These are phyloP conservation scores for Scleroderma citrinum DNA, from an alignment of 768 basidiomycete genomes.

Conservation along the genomic window DNA sequence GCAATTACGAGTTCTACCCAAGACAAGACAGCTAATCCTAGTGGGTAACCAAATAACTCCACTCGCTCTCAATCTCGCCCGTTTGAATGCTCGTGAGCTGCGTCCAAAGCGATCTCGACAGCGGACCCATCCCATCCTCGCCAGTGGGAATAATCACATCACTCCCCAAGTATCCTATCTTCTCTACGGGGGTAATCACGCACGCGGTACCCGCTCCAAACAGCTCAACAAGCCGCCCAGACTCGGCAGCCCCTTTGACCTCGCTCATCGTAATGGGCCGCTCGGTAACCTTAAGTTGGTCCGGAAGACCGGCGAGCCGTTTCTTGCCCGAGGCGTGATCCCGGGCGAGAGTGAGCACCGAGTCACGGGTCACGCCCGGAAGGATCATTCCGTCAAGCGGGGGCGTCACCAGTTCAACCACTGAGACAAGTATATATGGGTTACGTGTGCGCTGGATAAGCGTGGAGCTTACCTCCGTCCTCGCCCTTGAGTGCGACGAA, in stretches of 20 bases:
- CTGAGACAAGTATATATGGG: conserved; percentile 19
- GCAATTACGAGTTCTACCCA: too few species aligned
- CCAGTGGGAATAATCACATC: conserved; percentile 54
- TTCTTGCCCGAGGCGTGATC: conserved; percentile 48
- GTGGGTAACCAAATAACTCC: conserved; percentile 56
- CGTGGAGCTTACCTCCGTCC: conserved; percentile 62
- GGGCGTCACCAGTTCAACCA: conserved; percentile 57
- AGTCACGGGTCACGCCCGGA: conserved; percentile 65
- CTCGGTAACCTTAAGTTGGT: conserved; percentile 56
- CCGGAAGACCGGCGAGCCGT: conserved; percentile 45
- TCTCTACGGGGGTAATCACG: conserved; percentile 42
- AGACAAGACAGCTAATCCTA: too few species aligned
- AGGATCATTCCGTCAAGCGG: conserved; percentile 62
- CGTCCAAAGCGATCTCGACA: conserved; percentile 43
- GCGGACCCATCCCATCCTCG: conserved; percentile 70
- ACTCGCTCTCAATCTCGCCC: conserved; percentile 69
- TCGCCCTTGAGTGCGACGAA: conserved; percentile 73
- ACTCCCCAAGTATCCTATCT: conserved; percentile 52
- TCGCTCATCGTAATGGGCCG: conserved; percentile 73
- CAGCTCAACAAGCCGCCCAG: conserved; percentile 42
- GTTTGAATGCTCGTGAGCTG: conserved; percentile 62
- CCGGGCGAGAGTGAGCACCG: conserved; percentile 40
- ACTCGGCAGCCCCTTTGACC: conserved; percentile 44
- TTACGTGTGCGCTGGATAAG: background rate
- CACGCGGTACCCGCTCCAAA: conserved; percentile 54